Conservation (phyloP, 495 filamentous ascomycete species). For the Patellaria atrata region DNA sequence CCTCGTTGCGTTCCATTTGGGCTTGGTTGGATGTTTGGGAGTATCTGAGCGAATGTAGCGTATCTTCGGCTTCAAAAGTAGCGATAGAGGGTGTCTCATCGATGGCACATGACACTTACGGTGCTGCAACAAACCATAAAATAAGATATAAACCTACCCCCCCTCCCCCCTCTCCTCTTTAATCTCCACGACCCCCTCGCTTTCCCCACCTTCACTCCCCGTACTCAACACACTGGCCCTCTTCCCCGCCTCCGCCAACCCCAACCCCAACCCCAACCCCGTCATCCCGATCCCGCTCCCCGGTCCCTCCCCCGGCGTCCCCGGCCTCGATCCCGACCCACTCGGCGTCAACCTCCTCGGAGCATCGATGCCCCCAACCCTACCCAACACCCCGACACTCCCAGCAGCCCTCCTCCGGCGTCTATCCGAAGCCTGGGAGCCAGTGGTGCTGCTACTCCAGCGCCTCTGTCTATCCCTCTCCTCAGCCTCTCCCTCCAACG, state of each 20-base stretch:
- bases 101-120: too few relatives aligned
- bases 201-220: too few relatives aligned
- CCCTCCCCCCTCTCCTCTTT: too few relatives aligned
- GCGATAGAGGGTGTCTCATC: too few relatives aligned
- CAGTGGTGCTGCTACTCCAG: constrained; percentile 20
- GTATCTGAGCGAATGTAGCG: too few relatives aligned
- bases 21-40: too few relatives aligned
- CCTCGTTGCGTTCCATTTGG: too few relatives aligned
- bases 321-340: constrained; percentile 7
- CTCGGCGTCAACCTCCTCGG: not conserved
- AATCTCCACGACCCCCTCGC: too few relatives aligned
- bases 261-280: too few relatives aligned
- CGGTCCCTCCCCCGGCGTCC: constrained; percentile 6
- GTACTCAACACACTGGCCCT: constrained; percentile 8
- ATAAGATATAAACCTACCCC: too few relatives aligned
- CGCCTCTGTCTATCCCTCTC: constrained; percentile 10
- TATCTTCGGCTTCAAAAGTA: too few relatives aligned
- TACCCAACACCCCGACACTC: not conserved
- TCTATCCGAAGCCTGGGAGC: constrained; percentile 14
- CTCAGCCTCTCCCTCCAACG: constrained; percentile 12
- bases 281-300: constrained; percentile 2
- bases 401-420: constrained; percentile 8
- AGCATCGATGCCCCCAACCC: not conserved
- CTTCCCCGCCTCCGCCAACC: constrained; percentile 8
- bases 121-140: too few relatives aligned